These are phyloP conservation scores for Yamadazyma endophytica DNA, from an alignment of 805 yeast genomes.

Conservation along the genomic window DNA sequence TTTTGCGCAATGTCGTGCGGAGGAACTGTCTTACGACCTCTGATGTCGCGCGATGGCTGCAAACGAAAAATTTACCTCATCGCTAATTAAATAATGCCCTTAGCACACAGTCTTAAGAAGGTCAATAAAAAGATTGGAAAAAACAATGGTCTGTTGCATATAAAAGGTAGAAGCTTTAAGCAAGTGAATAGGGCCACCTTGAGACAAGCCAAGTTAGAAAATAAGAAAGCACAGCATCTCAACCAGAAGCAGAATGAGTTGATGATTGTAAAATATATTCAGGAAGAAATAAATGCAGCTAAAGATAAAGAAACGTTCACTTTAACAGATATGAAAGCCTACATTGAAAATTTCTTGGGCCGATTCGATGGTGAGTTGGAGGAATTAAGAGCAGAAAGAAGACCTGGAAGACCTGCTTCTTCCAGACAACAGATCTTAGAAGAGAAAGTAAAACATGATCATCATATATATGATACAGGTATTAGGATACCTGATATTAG, in stretches of 20 bases:
- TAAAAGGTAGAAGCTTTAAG: conserved; percentile 84
- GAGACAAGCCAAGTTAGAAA: conserved; percentile 68
- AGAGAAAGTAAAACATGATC: conserved; percentile 57
- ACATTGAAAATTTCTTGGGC: conserved; percentile 58
- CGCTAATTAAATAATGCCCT: conserved; percentile 45
- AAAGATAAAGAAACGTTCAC: conserved; percentile 34
- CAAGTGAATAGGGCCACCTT: conserved; percentile 82
- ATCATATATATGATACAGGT: conserved; percentile 64
- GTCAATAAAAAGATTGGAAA: conserved; percentile 57
- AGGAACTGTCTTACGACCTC: too few species aligned
- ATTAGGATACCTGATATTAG: conserved; percentile 67
- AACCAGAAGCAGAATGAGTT: conserved; percentile 61
- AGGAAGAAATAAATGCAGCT: conserved; percentile 28
- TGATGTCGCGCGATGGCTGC: too few species aligned
- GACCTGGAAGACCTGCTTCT: conserved; percentile 85
- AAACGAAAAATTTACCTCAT: too few species aligned
- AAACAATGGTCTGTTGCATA: conserved; percentile 63
- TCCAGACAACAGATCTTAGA: conserved; percentile 66
- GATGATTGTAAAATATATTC: conserved; percentile 53
- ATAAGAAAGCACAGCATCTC: conserved; percentile 52
- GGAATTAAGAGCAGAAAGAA: conserved; percentile 55
- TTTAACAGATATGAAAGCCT: conserved; percentile 54
- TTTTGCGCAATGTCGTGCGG: too few species aligned
- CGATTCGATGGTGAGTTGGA: conserved; percentile 76
- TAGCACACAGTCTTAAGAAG: conserved; percentile 62